These are phyloP conservation scores for Actinomortierella ambigua DNA, from an alignment of 371 early-diverging fungal genomes.

Conservation along the genomic window DNA sequence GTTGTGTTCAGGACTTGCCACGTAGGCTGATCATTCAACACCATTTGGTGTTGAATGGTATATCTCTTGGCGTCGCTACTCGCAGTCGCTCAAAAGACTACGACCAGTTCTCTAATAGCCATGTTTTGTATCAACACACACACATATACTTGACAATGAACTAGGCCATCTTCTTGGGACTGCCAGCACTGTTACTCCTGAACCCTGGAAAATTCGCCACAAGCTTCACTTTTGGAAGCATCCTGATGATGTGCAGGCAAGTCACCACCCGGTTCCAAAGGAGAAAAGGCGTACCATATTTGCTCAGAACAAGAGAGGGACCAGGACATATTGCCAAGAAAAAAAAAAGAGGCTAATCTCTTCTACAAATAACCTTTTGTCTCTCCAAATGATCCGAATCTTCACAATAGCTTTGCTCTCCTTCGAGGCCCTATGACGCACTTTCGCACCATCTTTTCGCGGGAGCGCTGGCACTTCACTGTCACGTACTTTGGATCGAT, in stretches of 20 bases:
- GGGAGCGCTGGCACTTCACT: conserved; percentile 65
- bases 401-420: conserved; percentile 62
- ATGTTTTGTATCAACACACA: no score
- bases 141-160: not conserved
- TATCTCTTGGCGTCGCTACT: no score
- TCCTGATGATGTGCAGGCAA: conserved; percentile 48
- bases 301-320: no score
- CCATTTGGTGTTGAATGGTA: no score
- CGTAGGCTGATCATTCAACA: no score
- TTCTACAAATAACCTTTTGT: conserved; percentile 41
- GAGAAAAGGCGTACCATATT: no score
- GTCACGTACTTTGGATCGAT: conserved; percentile 64
- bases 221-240: conserved; percentile 54
- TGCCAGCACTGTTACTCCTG: conserved; percentile 49
- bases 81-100: no score
- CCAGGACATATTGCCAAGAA: no score
- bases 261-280: conserved; percentile 33
- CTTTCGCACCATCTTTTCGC: conserved; percentile 61
- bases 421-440: conserved; percentile 69
- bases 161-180: conserved; percentile 49
- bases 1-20: no score
- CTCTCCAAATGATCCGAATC: conserved; percentile 30
- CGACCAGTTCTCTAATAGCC: no score
- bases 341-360: no score
- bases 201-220: conserved; percentile 67